A percentile compares a stretch with the other conserved stretches of the same genome.
Conservation (phyloP, 108 stramenopile species). For the Nitzschia sp. region DNA sequence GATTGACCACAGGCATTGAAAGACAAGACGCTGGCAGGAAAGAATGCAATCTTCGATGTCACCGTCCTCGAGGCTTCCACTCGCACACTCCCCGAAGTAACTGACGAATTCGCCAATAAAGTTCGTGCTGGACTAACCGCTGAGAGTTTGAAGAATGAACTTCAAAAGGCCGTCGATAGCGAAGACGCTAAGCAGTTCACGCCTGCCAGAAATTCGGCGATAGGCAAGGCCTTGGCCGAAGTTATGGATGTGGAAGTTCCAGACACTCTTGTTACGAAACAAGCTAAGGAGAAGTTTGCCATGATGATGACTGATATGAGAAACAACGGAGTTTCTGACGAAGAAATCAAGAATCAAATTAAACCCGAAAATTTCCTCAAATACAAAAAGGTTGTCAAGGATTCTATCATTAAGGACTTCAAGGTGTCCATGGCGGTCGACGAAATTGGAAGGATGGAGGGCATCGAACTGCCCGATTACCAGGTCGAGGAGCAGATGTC, state of each 20-base stretch:
- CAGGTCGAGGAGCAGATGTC: slow-evolving; percentile 86
- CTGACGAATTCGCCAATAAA: slow-evolving; percentile 85
- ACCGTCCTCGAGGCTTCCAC: slow-evolving; percentile 70
- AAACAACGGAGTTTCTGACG: slow-evolving; percentile 83
- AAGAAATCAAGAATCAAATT: slow-evolving; percentile 91
- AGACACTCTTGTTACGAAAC: slow-evolving; percentile 88
- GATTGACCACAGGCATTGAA: slow-evolving; percentile 63
- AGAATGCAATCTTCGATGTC: slow-evolving; percentile 92
- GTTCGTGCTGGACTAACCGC: slow-evolving; percentile 85
- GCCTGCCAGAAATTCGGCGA: slow-evolving; percentile 77
- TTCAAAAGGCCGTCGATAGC: slow-evolving; percentile 86
- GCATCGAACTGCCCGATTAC: slow-evolving; percentile 77
- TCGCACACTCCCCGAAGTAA: slow-evolving; percentile 81
- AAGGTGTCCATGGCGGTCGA: slow-evolving; percentile 84
- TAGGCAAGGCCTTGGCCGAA: slow-evolving; percentile 72
- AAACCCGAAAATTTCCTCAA: slow-evolving; percentile 91
- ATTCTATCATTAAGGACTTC: slow-evolving; percentile 77
- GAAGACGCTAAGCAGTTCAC: slow-evolving; percentile 85
- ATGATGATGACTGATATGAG: slow-evolving; percentile 95
- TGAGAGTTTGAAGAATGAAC: slow-evolving; percentile 72
- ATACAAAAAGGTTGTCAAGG: slow-evolving; percentile 88
- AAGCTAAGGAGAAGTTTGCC: slow-evolving; percentile 93
- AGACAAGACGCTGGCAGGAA: slow-evolving; percentile 86
- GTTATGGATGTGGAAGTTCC: slow-evolving; percentile 84
- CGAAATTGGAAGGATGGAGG: slow-evolving; percentile 82